Percentiles rank a stretch among this genome's conserved stretches.
These are phyloP conservation scores for Paramecium octaurelia DNA, from an alignment of 73 alveolate species.

Conservation along the genomic window DNA sequence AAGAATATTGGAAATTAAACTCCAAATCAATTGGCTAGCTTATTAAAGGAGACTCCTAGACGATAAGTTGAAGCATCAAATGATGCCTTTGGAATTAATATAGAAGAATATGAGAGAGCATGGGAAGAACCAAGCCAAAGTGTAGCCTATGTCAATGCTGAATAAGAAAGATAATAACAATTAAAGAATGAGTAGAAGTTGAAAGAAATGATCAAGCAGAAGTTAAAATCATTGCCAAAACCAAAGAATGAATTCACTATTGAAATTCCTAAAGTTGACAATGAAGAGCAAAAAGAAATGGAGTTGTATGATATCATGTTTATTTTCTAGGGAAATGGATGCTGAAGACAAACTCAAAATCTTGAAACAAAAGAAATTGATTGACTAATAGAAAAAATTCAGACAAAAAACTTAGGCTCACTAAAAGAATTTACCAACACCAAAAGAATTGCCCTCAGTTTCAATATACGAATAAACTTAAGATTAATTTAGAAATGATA, in stretches of 20 bases:
- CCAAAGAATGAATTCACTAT: conserved; percentile 59
- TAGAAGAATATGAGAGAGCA: conserved; percentile 44
- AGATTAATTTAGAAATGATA: neutral
- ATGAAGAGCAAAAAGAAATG: conserved; percentile 47
- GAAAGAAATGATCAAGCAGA: neutral
- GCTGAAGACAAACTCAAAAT: conserved; percentile 27
- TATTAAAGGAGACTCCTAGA: neutral
- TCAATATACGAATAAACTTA: neutral
- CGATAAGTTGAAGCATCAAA: neutral
- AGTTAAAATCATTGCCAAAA: conserved; percentile 33
- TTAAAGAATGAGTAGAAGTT: neutral
- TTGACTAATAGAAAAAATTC: neutral
- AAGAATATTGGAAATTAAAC: conserved; percentile 48
- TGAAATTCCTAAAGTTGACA: conserved; percentile 50
- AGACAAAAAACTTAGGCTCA: conserved; percentile 9
- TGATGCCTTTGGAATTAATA: conserved; percentile 54
- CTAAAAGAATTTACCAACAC: conserved; percentile 32
- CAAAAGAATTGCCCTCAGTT: neutral
- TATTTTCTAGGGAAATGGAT: conserved; percentile 7
- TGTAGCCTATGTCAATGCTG: conserved; percentile 33
- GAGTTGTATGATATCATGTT: neutral
- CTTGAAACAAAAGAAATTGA: neutral
- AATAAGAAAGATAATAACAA: neutral
- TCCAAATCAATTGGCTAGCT: conserved; percentile 46
- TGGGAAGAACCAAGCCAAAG: conserved; percentile 52